Evolutionary conservation across 192 early-diverging fungal species (phyloP), one percentile per base, ranked within the genome.

Genomic region (Coemansia sp.): DNA sequence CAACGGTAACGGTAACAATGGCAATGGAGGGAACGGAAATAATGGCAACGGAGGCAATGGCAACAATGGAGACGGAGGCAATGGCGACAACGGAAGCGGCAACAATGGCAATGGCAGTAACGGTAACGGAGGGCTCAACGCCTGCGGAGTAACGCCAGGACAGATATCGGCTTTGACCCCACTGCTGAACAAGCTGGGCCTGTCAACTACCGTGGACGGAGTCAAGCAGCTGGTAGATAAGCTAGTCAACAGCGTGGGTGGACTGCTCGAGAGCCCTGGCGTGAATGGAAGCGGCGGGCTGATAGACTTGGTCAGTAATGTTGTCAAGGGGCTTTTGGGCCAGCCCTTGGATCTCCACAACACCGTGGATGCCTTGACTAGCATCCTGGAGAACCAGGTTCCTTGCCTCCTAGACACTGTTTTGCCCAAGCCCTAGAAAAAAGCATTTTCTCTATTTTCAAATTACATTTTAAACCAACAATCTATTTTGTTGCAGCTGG

Each of bases 141-240:
- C 36, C 1, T 75, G 72, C 5, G 72, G 72, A 4, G 61, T 75
- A 13, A 64, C 72, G 9, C 60, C 65, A 0, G 46, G 36, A 47
- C 72, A 75, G 48, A 68, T 75, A 28, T 75, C 72, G 1, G 72
- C 72, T 0, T 65, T 75, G 38, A 75, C 72, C 12, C 72, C 72
- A 1, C 61, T 75, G 8, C 72, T 75, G 43, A 55, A 75, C 57
- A 68, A 68, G 57, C 65, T 75, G 3, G 72, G 72, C 13, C 61
- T 75, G 1, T 63, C 65, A 1, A 59, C 61, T 37, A 75, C 72
- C 0, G 65, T 75, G 33, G 45, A 75, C n/a, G 72, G 65, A 0
- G 72, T 75, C 30, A 75, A 75, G 54, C 55, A 68, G 53, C 65
- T 75, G 33, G 72, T 75, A 30, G 57, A 75, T 35, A 68, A 68